Evolutionary conservation across 305 asterid species (phyloP), one percentile per base, ranked within the genome.

Genomic region (Stenogyne calaminthoides): DNA sequence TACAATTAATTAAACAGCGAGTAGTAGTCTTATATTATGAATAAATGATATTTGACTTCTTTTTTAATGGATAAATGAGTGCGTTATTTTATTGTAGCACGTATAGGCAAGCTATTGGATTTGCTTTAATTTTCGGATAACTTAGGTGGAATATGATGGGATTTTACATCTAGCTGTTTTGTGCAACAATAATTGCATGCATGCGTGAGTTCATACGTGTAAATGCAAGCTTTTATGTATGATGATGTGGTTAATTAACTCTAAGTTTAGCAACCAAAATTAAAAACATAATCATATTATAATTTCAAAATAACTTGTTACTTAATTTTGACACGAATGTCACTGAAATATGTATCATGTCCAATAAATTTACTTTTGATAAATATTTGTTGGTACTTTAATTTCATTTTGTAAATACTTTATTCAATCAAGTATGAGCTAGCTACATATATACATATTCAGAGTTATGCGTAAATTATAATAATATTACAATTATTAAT

Each of bases 11-110:
- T 78, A 64, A 65, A 60, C 4, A 63, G 39, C 25, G 70, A 22
- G 67, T 77, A 16, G 12, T n/a, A 16, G 47, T 62, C 80, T 73
- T 73, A 73, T 80, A 86, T 39, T 39, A 14, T 42, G 49, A 42
- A 25, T 0, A 25, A 25, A 25, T 25, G 29, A 25, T 44, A 18
- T 32, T 32, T 40, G 55, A 51, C 22, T 16, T 27, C 2, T 36
- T 25, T 14, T 14, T 32, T 22, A 82, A 77, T 80, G 89, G 85
- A 78, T 80, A 72, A 80, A 57, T 44, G 40, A 36, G 62, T 56
- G 65, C 68, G 46, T 54, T 37, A 49, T 49, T 9, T 54, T 37
- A 57, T 49, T n/a, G 19, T 56, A 37, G 71, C 29, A 58, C 73
- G 37, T 74, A 61, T 65, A 20, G 74, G 72, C 59, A 63, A 67